phyloP scores from a whole-genome alignment of 768 basidiomycete species.

The Roridomyces roridus region DNA sequence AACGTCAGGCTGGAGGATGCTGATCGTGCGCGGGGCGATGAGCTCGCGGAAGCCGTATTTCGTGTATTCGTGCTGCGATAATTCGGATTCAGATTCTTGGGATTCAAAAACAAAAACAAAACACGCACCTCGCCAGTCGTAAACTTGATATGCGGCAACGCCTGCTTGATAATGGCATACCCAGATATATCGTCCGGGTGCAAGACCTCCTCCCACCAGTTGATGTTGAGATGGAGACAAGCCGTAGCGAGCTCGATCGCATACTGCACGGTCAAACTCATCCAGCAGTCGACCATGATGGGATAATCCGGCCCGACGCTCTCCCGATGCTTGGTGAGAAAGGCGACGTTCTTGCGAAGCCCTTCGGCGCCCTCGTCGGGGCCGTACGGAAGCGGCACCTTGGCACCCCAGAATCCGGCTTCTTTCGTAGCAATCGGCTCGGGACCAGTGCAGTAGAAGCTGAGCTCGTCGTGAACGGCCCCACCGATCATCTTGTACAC shows the following conservation, averaged over 20 bases:
- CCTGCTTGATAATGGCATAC: constrained; percentile 34
- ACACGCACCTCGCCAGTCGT: constrained; percentile 35
- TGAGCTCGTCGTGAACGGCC: constrained; percentile 34
- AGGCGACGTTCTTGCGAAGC: constrained; percentile 35
- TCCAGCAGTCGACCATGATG: constrained; percentile 36
- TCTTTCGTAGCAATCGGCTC: constrained; percentile 31
- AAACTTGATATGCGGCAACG: constrained; percentile 36
- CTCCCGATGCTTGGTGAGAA: constrained; percentile 34
- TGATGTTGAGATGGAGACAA: constrained; percentile 34
- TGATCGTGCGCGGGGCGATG: constrained; percentile 35
- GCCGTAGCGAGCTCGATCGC: constrained; percentile 38
- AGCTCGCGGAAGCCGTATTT: constrained; percentile 39
- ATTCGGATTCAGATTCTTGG: background rate
- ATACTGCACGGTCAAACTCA: constrained; percentile 38
- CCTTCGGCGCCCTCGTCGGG: constrained; percentile 34
- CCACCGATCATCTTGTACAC: constrained; percentile 41
- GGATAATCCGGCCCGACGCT: constrained; percentile 36
- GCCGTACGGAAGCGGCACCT: constrained; percentile 37
- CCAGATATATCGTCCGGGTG: constrained; percentile 37
- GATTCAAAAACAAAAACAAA: background rate
- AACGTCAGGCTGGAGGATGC: constrained; percentile 38
- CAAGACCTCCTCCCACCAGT: constrained; percentile 40
- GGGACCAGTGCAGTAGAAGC: constrained; percentile 36
- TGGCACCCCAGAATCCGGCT: constrained; percentile 37
- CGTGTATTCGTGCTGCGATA: constrained; percentile 35